A percentile compares a stretch with the other conserved stretches of the same genome.
Conservation (phyloP, 305 asterid genomes). For the Fraxinus nigra region DNA sequence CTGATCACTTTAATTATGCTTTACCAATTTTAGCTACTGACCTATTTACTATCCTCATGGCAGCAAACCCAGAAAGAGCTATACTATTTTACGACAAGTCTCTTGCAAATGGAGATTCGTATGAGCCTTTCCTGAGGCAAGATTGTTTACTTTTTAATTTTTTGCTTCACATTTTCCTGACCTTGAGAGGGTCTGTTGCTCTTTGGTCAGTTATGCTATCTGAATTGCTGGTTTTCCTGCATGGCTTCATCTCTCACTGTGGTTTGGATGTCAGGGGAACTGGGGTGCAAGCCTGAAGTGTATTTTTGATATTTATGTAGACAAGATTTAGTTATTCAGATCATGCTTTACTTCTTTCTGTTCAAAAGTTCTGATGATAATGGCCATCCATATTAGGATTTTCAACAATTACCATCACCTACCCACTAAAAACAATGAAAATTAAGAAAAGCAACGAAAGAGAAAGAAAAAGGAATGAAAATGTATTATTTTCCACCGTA, state of each 20-base stretch:
- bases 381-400: background rate
- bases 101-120: slow-evolving; percentile 62
- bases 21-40: slow-evolving; percentile 23
- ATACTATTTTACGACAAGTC: slow-evolving; percentile 73
- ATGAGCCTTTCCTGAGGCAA: slow-evolving; percentile 87
- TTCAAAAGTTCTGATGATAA: background rate
- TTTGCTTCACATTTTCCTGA: slow-evolving; percentile 16
- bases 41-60: slow-evolving; percentile 15
- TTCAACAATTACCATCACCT: background rate
- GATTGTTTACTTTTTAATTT: slow-evolving; percentile 16
- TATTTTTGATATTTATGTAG: background rate
- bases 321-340: background rate
- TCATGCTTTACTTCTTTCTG: background rate
- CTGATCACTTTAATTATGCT: background rate
- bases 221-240: background rate
- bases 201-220: background rate
- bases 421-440: background rate
- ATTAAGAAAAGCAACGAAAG: background rate
- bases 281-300: background rate
- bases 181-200: background rate
- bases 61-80: slow-evolving; percentile 86
- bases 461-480: background rate
- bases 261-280: background rate
- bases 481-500: background rate
- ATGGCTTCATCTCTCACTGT: background rate